Evolutionary conservation across 2,329 filamentous ascomycete genomes (phyloP).

Genomic region (Ceratocystis cubensis): DNA sequence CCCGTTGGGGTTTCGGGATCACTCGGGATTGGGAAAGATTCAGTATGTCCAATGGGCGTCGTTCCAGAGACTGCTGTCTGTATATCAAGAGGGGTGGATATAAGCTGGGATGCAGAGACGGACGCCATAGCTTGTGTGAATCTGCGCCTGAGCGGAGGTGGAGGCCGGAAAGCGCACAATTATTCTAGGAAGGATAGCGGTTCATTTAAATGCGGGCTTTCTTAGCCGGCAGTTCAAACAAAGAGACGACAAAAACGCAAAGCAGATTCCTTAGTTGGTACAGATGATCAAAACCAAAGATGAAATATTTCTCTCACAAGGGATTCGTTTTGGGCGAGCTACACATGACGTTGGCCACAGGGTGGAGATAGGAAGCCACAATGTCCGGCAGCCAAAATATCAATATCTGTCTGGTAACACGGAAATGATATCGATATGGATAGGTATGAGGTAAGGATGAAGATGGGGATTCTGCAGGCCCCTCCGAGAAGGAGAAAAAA

Average conservation of each 20-base stretch:
- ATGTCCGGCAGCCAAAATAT: not conserved
- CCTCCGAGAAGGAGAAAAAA: not conserved
- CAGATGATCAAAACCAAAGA: not conserved
- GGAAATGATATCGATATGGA: not conserved
- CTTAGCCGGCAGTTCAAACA: not conserved
- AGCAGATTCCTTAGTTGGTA: not conserved
- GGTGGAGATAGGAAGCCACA: not conserved
- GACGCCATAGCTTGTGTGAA: not conserved
- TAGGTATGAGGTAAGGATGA: not conserved
- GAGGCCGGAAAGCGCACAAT: not conserved
- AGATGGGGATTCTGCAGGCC: not conserved
- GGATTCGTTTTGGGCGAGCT: not conserved
- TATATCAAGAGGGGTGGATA: not conserved
- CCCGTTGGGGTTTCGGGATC: not conserved
- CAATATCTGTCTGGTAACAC: not conserved
- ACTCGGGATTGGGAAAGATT: not conserved
- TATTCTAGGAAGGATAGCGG: not conserved
- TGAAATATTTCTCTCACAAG: not conserved
- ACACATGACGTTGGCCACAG: not conserved
- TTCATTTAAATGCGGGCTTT: not conserved
- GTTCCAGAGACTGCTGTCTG: not conserved
- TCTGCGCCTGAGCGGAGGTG: too few species aligned
- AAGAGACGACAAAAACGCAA: not conserved
- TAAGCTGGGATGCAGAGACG: not conserved
- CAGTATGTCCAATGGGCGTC: not conserved